Evolutionary conservation across 306 rosid genomes (phyloP).

Genomic region (Fragaria ananassa): DNA sequence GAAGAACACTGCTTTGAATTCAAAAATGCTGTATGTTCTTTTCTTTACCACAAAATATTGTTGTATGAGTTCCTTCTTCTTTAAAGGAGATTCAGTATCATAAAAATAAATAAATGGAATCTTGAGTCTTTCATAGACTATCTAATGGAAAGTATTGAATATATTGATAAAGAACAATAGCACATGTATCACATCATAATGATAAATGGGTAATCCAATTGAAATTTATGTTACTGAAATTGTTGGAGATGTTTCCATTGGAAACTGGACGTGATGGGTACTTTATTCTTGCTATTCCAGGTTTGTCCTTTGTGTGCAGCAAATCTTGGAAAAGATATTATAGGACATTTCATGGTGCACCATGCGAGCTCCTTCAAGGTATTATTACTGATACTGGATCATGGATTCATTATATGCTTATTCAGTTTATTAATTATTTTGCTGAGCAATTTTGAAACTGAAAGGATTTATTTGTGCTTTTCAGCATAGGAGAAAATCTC

Average conservation of each 20-base stretch:
- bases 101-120: neutral
- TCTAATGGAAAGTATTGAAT: neutral
- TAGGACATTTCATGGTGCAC: conserved; percentile 56
- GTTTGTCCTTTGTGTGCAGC: conserved; percentile 94
- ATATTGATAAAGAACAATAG: neutral
- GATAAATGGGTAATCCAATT: neutral
- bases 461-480: conserved; percentile 23
- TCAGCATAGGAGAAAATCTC: conserved; percentile 66
- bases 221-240: neutral
- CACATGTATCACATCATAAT: neutral
- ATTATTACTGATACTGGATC: conserved; percentile 18
- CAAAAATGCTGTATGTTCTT: conserved; percentile 58
- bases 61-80: neutral
- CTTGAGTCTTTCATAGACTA: neutral
- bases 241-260: neutral
- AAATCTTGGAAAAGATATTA: conserved; percentile 65
- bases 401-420: neutral
- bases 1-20: conserved; percentile 80
- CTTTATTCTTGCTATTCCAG: conserved; percentile 41
- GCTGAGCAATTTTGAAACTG: conserved; percentile 7
- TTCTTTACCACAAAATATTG: conserved; percentile 1
- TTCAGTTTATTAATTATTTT: neutral
- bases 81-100: neutral
- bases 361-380: conserved; percentile 76
- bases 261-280: conserved; percentile 27